Percentiles rank a stretch among this genome's conserved stretches.
Evolutionary conservation across 441 rosid genomes (phyloP).

Genomic region (Pelargonium citronellum): DNA sequence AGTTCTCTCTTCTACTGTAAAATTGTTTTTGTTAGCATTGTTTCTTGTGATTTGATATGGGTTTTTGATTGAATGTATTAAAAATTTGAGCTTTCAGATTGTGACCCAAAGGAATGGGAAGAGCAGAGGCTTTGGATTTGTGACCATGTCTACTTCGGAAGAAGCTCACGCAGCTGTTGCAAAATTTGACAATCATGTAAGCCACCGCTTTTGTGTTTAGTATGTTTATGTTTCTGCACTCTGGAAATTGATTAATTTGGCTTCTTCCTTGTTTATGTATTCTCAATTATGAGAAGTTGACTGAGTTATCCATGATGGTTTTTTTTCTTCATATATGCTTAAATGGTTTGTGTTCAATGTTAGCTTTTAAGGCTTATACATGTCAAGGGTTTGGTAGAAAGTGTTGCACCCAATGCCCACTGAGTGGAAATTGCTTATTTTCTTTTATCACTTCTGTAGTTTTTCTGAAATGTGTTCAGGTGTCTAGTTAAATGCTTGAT

Average conservation of each 20-base stretch:
- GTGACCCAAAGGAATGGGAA: slow-evolving; percentile 61
- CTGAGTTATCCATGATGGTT: background rate
- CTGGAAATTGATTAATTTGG: background rate
- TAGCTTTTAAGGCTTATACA: background rate
- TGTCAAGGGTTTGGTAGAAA: too few species aligned
- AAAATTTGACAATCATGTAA: slow-evolving; percentile 59
- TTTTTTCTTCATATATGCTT: background rate
- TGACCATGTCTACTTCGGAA: slow-evolving; percentile 69
- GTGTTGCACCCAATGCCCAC: too few species aligned
- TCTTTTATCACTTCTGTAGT: too few species aligned
- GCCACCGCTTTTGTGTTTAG: too few species aligned
- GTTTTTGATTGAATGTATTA: slow-evolving; percentile 6
- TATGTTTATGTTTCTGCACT: background rate
- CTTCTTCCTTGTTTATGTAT: background rate
- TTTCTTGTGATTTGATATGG: slow-evolving; percentile 12
- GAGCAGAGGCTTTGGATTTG: slow-evolving; percentile 64
- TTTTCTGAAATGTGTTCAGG: too few species aligned
- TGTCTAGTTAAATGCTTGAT: too few species aligned
- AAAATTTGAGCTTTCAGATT: slow-evolving; percentile 32
- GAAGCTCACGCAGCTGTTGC: slow-evolving; percentile 78
- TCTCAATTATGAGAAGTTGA: background rate
- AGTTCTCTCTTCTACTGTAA: background rate
- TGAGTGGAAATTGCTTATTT: too few species aligned
- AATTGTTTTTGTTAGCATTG: background rate
- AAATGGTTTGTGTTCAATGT: background rate